phyloP scores from a whole-genome alignment of 2,329 filamentous ascomycete species.

The Apiospora arundinis region DNA sequence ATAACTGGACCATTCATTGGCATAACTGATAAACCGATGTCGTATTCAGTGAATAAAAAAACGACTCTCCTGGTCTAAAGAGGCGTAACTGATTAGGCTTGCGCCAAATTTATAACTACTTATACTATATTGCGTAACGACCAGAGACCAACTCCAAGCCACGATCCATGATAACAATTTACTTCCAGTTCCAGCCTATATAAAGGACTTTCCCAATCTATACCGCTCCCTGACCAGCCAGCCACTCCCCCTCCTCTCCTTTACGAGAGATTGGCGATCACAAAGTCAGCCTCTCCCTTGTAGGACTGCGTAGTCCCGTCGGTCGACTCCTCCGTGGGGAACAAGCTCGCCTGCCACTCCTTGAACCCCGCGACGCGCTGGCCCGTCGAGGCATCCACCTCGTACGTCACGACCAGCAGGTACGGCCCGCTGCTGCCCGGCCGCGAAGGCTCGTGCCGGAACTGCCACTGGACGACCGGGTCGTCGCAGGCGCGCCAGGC shows the following conservation, averaged over 20 bases:
- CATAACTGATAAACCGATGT: too few species aligned
- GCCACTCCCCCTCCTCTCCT: neutral
- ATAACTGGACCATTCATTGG: too few species aligned
- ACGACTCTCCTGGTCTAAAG: too few species aligned
- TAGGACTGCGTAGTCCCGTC: neutral
- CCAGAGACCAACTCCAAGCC: neutral
- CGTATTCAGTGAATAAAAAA: too few species aligned
- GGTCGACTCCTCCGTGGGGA: constrained; percentile 25
- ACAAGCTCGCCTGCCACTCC: constrained; percentile 35
- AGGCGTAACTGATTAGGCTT: too few species aligned
- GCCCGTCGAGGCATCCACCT: constrained; percentile 23
- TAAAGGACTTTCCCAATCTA: too few species aligned
- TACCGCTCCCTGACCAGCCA: neutral
- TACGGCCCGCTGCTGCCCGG: constrained; percentile 33
- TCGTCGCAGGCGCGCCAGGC: constrained; percentile 30
- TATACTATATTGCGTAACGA: too few species aligned
- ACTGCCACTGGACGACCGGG: constrained; percentile 34
- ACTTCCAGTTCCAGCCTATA: neutral
- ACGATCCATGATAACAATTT: neutral
- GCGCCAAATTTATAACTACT: too few species aligned
- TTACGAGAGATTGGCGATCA: neutral
- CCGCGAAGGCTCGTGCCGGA: constrained; percentile 35
- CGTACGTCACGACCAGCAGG: constrained; percentile 34
- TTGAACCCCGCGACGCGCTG: constrained; percentile 31
- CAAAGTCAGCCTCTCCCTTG: neutral